Percentiles rank a stretch among this genome's conserved stretches.
phyloP scores from a whole-genome alignment of 768 basidiomycete genomes.

The Kondoa malvinella region DNA sequence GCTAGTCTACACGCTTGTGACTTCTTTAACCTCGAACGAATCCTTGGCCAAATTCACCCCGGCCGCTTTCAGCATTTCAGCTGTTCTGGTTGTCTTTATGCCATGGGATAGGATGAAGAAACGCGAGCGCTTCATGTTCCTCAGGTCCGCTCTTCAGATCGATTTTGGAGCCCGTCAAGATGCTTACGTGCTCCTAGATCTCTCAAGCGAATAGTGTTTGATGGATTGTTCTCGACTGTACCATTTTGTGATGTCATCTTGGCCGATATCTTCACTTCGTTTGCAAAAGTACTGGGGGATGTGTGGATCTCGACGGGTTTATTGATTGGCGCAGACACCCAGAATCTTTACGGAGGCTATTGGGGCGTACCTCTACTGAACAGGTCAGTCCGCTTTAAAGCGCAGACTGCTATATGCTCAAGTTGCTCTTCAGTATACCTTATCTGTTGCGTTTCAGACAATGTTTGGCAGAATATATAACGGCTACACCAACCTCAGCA shows the following conservation, averaged over 20 bases:
- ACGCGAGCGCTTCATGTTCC: slow-evolving; percentile 20
- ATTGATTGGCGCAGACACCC: slow-evolving; percentile 10
- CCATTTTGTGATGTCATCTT: slow-evolving; percentile 84
- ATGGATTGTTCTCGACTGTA: slow-evolving; percentile 45
- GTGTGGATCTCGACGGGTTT: slow-evolving; percentile 56
- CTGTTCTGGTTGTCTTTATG: slow-evolving; percentile 11
- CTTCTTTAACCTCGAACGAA: neutral
- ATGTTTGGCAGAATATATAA: slow-evolving; percentile 65
- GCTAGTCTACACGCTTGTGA: slow-evolving; percentile 7
- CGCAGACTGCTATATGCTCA: neutral
- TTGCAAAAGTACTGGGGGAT: slow-evolving; percentile 90
- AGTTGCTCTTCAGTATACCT: slow-evolving; percentile 45
- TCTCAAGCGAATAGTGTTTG: slow-evolving; percentile 50
- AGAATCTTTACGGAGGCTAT: slow-evolving; percentile 9
- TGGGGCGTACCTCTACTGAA: slow-evolving; percentile 26
- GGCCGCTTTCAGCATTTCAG: slow-evolving; percentile 11
- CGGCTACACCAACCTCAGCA: slow-evolving; percentile 33
- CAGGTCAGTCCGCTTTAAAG: neutral
- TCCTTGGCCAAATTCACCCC: slow-evolving; percentile 1
- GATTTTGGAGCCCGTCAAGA: neutral
- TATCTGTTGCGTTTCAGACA: slow-evolving; percentile 86
- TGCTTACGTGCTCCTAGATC: neutral
- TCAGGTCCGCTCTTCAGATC: slow-evolving; percentile 14
- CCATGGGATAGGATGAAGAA: slow-evolving; percentile 22
- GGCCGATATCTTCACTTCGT: slow-evolving; percentile 90